phyloP scores from a whole-genome alignment of 2,329 filamentous ascomycete genomes.

The Xylaria sp. region DNA sequence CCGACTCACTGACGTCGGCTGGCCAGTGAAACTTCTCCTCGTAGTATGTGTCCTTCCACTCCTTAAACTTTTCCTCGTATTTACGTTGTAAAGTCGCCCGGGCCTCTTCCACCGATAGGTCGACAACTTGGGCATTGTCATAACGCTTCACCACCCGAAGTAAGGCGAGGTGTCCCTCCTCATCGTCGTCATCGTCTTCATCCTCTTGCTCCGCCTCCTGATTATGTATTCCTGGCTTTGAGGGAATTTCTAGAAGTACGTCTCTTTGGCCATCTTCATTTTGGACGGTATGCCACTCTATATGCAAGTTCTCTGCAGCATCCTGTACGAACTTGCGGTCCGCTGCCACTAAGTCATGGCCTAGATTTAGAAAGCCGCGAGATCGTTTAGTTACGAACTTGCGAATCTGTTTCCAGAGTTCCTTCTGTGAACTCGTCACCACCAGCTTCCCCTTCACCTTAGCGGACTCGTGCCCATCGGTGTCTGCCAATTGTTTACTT shows the following conservation, averaged over 20 bases:
- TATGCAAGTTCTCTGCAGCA: conserved; percentile 71
- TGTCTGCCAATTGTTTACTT: conserved; percentile 79
- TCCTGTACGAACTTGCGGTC: conserved; percentile 96
- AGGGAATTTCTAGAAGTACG: conserved; percentile 62
- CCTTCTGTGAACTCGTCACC: conserved; percentile 82
- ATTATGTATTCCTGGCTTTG: conserved; percentile 49
- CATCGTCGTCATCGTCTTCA: conserved; percentile 64
- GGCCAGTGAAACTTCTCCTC: conserved; percentile 89
- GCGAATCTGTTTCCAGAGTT: conserved; percentile 84
- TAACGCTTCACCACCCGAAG: conserved; percentile 88
- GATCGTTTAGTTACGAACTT: conserved; percentile 80
- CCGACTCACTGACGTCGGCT: conserved; percentile 76
- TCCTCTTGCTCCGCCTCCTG: conserved; percentile 66
- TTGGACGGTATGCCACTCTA: conserved; percentile 67
- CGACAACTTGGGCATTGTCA: conserved; percentile 87
- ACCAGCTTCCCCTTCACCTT: conserved; percentile 70
- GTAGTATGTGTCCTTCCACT: conserved; percentile 97
- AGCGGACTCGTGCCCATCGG: conserved; percentile 70
- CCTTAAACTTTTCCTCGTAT: conserved; percentile 88
- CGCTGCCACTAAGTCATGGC: conserved; percentile 76
- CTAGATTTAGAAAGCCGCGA: conserved; percentile 75
- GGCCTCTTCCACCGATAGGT: conserved; percentile 81
- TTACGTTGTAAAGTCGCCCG: conserved; percentile 82
- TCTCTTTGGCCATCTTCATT: conserved; percentile 66
- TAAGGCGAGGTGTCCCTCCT: conserved; percentile 85